Percentiles rank a stretch among this genome's conserved stretches.
phyloP scores from a whole-genome alignment of 2,329 filamentous ascomycete species.

The Aspergillus awamori region DNA sequence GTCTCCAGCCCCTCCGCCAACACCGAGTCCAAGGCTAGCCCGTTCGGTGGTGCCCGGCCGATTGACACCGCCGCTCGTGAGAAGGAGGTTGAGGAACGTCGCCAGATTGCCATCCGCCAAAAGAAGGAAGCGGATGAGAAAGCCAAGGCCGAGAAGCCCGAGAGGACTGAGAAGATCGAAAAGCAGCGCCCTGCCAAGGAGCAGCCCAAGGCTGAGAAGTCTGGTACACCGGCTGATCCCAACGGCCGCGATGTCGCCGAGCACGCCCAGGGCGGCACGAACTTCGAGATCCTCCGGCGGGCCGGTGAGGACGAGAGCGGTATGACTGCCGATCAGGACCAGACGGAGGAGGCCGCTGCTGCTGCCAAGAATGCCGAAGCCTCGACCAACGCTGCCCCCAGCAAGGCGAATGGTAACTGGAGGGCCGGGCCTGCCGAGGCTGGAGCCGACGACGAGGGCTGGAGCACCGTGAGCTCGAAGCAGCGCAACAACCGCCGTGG shows the following conservation, averaged over 20 bases:
- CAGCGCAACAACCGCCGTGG: slow-evolving; percentile 50
- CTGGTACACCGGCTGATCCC: slow-evolving; percentile 36
- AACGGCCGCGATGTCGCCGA: slow-evolving; percentile 46
- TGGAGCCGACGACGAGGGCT: slow-evolving; percentile 49
- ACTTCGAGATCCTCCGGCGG: slow-evolving; percentile 60
- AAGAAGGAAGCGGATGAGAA: slow-evolving; percentile 89
- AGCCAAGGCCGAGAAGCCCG: slow-evolving; percentile 77
- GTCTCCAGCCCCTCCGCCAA: slow-evolving; percentile 50
- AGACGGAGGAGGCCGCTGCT: slow-evolving; percentile 49
- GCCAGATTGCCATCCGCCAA: slow-evolving; percentile 70
- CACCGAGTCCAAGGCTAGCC: slow-evolving; percentile 78
- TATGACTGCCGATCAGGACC: slow-evolving; percentile 55
- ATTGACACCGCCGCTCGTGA: slow-evolving; percentile 92
- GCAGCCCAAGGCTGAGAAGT: slow-evolving; percentile 40
- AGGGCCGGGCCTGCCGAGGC: slow-evolving; percentile 37
- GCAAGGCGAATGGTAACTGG: slow-evolving; percentile 48
- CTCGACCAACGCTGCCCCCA: slow-evolving; percentile 56
- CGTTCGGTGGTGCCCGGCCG: slow-evolving; percentile 89
- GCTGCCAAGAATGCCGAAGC: slow-evolving; percentile 52
- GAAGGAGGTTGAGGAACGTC: slow-evolving; percentile 87
- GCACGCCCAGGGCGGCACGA: slow-evolving; percentile 49
- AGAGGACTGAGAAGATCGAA: slow-evolving; percentile 71
- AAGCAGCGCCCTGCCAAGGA: slow-evolving; percentile 58
- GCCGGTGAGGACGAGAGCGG: slow-evolving; percentile 52
- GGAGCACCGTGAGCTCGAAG: slow-evolving; percentile 52